Evolutionary conservation across 441 rosid genomes (phyloP), one percentile per base, ranked within the genome.

Genomic region (Gossypium armourianum): DNA sequence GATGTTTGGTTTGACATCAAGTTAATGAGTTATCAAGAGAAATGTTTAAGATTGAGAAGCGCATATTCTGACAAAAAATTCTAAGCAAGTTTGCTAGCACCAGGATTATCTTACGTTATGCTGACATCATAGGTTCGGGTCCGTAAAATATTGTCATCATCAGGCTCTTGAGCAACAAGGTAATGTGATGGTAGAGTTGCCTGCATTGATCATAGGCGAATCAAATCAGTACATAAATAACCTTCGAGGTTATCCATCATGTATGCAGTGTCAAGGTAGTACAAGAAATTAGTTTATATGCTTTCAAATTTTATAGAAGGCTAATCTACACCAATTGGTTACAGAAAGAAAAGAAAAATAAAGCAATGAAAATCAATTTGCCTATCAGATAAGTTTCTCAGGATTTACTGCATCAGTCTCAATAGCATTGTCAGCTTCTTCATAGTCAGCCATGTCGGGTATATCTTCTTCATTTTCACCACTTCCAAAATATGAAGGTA

Each of bases 121-220:
- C 95, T 95, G 77, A 95, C 83, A 88, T 95, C 99, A 75, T 95
- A 95, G 57, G 99, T 92, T 73, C 99, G 89, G 47, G 99, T 94
- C 43, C 90, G 84, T 65, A 95, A 86, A 67, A 95, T 92, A 76
- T 90, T 88, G 81, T 92, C 93, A 32, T 92, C 97, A 71, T 88
- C 95, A 58, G 96, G 96, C 70, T 95, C 91, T 17, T 90, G 90
- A 66, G 95, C 97, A 76, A 88, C 91, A 7, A 85, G 83, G 80
- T 83, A 87, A 1, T 83, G 85, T 32, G 89, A 55, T 45, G 78
- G 94, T 63, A 92, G 86, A 36, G 97, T 95, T 77, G 97, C 99
- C 97, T 95, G 83, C 77, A 49, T 60, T 73, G 68, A 73, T 66
- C 28, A 63, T 28, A 62, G n/a, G 29, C 12, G 64, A 19, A 62